phyloP scores from a whole-genome alignment of 768 basidiomycete genomes.

The Lactarius trivialis region DNA sequence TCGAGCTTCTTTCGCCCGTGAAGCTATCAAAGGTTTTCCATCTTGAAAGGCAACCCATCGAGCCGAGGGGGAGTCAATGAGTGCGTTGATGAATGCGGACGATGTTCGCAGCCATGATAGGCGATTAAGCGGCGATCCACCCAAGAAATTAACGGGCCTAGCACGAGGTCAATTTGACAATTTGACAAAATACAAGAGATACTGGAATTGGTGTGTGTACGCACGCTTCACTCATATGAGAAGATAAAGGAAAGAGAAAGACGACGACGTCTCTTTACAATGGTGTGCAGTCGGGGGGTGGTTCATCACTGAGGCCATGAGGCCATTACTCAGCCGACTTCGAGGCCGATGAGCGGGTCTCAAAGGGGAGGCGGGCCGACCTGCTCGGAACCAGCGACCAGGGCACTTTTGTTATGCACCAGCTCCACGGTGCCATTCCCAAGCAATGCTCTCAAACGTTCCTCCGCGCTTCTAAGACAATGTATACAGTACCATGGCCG shows the following conservation, averaged over 20 bases:
- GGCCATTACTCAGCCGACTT: constrained; percentile 6
- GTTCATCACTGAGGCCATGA: not conserved
- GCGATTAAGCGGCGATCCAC: constrained; percentile 70
- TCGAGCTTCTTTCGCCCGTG: constrained; percentile 30
- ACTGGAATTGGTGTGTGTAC: constrained; percentile 10
- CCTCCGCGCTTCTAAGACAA: constrained; percentile 6
- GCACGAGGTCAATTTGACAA: constrained; percentile 1
- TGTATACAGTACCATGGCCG: not conserved
- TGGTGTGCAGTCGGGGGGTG: not conserved
- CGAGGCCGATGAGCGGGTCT: constrained; percentile 5
- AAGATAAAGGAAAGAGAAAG: not conserved
- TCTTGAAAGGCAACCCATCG: constrained; percentile 75
- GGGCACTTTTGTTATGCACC: not conserved
- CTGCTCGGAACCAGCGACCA: constrained; percentile 3
- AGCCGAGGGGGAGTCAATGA: constrained; percentile 52
- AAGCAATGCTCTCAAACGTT: not conserved
- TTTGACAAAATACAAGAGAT: constrained; percentile 10
- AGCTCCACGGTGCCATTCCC: not conserved
- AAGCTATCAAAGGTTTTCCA: constrained; percentile 58
- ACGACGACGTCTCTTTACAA: not conserved
- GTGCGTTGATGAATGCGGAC: constrained; percentile 65
- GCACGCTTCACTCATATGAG: constrained; percentile 20
- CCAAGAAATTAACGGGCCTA: constrained; percentile 46
- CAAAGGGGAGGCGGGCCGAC: constrained; percentile 7
- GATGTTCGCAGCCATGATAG: constrained; percentile 77